These are phyloP conservation scores for Paraglomus brasilianum DNA, from an alignment of 192 early-diverging fungal genomes.

Conservation along the genomic window DNA sequence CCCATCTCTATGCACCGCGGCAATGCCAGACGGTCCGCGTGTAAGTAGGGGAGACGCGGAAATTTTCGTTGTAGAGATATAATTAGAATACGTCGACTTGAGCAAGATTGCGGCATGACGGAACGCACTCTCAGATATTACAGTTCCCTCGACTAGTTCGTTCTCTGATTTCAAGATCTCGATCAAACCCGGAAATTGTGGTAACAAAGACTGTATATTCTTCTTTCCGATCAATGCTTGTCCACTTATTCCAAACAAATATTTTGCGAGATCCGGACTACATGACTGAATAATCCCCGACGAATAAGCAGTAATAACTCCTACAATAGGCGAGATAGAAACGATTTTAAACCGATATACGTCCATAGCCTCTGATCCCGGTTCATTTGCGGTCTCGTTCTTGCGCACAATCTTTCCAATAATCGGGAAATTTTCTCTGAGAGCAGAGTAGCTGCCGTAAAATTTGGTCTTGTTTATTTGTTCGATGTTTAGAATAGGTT, in stretches of 20 bases:
- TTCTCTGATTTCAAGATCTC: slow-evolving; percentile 41
- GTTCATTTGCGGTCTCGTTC: slow-evolving; percentile 25
- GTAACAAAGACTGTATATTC: slow-evolving; percentile 55
- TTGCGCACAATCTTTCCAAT: slow-evolving; percentile 46
- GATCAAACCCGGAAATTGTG: slow-evolving; percentile 54
- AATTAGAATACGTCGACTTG: slow-evolving; percentile 30
- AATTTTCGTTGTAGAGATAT: background rate
- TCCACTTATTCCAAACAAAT: slow-evolving; percentile 57
- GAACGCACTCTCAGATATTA: slow-evolving; percentile 41
- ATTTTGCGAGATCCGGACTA: slow-evolving; percentile 61
- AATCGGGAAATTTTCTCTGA: slow-evolving; percentile 56
- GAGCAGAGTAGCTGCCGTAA: slow-evolving; percentile 52
- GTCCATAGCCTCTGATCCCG: slow-evolving; percentile 25
- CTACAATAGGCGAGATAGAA: slow-evolving; percentile 62
- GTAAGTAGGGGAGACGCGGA: background rate
- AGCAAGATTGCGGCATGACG: slow-evolving; percentile 36
- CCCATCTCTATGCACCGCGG: slow-evolving; percentile 62
- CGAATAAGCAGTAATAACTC: slow-evolving; percentile 54
- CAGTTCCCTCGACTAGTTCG: slow-evolving; percentile 38
- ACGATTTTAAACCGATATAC: slow-evolving; percentile 51
- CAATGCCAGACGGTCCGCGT: slow-evolving; percentile 42
- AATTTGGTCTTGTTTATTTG: slow-evolving; percentile 55
- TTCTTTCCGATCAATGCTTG: slow-evolving; percentile 48
- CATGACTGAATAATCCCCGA: slow-evolving; percentile 54
- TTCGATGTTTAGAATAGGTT: slow-evolving; percentile 42